Evolutionary conservation across 1,284 basidiomycete genomes (phyloP), one percentile per base, ranked within the genome.

Genomic region (Apiotrichum laibachii): DNA sequence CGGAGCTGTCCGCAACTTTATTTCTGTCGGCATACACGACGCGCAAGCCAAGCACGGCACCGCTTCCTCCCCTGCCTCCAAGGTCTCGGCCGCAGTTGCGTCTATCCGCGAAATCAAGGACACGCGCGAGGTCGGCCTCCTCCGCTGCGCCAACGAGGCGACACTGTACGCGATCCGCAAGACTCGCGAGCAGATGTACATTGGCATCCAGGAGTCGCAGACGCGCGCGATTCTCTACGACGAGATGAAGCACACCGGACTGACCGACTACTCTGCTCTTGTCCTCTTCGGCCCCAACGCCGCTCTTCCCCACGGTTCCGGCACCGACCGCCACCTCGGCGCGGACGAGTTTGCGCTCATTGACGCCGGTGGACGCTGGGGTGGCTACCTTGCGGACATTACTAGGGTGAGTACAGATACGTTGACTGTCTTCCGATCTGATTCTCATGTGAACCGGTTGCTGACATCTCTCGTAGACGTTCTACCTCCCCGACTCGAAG

Each of bases 201-300:
- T 90, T 52, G 89, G 90, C 19, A 88, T 92, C 67, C 85, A 79
- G 16, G 89, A 92, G 77, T 88, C 87, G 12, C 79, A 86, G 67
- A 88, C 85, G 9, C 76, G 80, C 19, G 71, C 65, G 19, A 81
- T 90, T 71, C 79, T 90, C 59, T 72, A 79, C 37, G 70, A 77
- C 19, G 84, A 88, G 2, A 81, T 92, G 53, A 62, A 76, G 9
- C 72, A 76, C 39, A 83, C 84, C 34, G 89, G 88, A 1, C 77
- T 92, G 39, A 72, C 77, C 15, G 81, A 82, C 52, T 82, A 81
- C 26, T 84, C 81, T 65, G 85, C 84, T 18, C 77, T 90, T 26
- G 85, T 88, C 0, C 80, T 91, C 19, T 91, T 93, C 69, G 89
- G 90, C 67, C 86, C 89, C 65, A 89, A 91, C 64, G 90, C 89